phyloP scores from a whole-genome alignment of 805 yeast species.

The Schwanniomyces occidentalis region DNA sequence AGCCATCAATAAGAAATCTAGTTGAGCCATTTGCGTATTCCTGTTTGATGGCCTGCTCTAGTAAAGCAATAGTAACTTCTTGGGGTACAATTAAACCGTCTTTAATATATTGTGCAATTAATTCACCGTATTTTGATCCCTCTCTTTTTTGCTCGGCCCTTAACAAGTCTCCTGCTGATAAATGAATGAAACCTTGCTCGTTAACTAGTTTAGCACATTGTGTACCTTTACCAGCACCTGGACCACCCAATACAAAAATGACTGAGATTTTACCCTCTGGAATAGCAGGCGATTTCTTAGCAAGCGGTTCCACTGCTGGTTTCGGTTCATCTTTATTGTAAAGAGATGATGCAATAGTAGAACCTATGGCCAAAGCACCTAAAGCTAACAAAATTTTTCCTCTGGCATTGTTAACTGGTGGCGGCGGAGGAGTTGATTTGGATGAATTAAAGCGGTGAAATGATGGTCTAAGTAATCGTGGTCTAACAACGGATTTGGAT shows the following conservation, averaged over 20 bases:
- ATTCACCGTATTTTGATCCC: slow-evolving; percentile 80
- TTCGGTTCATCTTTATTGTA: slow-evolving; percentile 45
- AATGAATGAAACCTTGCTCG: slow-evolving; percentile 79
- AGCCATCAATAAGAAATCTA: slow-evolving; percentile 87
- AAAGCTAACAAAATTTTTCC: slow-evolving; percentile 30
- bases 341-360: slow-evolving; percentile 44
- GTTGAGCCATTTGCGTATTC: slow-evolving; percentile 48
- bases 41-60: slow-evolving; percentile 74
- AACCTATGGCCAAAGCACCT: slow-evolving; percentile 52
- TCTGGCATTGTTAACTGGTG: slow-evolving; percentile 15
- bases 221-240: slow-evolving; percentile 98
- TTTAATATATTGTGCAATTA: slow-evolving; percentile 79
- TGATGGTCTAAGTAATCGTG: neutral
- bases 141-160: slow-evolving; percentile 87
- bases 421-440: slow-evolving; percentile 13
- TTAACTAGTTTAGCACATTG: slow-evolving; percentile 85
- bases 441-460: slow-evolving; percentile 2
- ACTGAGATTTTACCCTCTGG: slow-evolving; percentile 70
- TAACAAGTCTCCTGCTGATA: slow-evolving; percentile 94
- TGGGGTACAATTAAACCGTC: slow-evolving; percentile 95
- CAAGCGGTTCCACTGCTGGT: slow-evolving; percentile 43
- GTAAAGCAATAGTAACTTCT: slow-evolving; percentile 79
- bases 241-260: slow-evolving; percentile 92
- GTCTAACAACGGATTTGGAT: no score
- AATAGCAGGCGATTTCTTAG: slow-evolving; percentile 48